Evolutionary conservation across 331 rosid genomes (phyloP).

Genomic region (Saraca asoca): DNA sequence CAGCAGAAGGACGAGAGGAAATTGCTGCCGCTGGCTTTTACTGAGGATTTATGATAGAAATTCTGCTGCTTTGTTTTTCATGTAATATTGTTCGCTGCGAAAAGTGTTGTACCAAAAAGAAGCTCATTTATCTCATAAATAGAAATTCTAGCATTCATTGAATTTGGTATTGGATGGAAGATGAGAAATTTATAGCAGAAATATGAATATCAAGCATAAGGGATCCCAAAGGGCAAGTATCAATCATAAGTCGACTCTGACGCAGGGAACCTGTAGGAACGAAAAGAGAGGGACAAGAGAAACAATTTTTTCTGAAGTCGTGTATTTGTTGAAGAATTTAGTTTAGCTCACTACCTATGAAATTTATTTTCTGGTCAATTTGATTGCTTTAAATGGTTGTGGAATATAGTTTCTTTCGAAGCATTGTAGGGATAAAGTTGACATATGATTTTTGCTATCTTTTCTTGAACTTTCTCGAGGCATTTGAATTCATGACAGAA

Average conservation of each 20-base stretch:
- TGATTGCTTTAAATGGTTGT: background rate
- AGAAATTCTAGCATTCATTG: background rate
- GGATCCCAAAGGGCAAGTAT: background rate
- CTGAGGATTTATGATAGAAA: background rate
- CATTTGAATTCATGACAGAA: background rate
- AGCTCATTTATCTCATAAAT: background rate
- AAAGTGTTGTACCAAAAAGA: background rate
- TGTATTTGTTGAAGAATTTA: background rate
- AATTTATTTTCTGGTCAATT: background rate
- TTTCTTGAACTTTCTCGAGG: background rate
- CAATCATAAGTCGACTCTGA: background rate
- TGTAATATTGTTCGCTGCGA: background rate
- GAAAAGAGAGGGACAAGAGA: background rate
- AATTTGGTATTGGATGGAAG: slow-evolving; percentile 2
- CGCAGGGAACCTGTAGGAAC: background rate
- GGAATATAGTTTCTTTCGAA: background rate
- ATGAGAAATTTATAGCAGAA: no score
- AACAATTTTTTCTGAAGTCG: background rate
- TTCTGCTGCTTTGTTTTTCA: background rate
- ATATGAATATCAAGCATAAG: background rate
- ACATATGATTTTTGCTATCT: background rate
- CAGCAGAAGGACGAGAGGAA: background rate
- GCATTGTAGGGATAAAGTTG: background rate
- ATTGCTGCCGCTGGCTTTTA: background rate
- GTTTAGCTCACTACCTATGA: background rate